These are phyloP conservation scores for Sporothrix inflata DNA, from an alignment of 2,329 filamentous ascomycete genomes.

Conservation along the genomic window DNA sequence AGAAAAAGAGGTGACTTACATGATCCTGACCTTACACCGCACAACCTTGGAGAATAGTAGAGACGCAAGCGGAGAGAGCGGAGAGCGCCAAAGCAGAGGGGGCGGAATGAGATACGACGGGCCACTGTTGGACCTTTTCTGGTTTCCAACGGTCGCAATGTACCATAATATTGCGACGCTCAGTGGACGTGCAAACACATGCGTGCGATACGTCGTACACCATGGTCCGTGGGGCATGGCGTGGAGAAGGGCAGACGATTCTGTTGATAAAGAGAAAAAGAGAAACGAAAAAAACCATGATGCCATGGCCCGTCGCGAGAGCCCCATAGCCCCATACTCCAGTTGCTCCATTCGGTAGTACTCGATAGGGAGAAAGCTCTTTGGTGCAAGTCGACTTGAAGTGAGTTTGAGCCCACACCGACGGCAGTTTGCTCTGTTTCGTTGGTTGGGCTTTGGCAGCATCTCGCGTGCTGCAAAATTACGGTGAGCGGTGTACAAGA, in stretches of 20 bases:
- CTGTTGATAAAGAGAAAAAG: not conserved
- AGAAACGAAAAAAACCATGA: not conserved
- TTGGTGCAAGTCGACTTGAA: not conserved
- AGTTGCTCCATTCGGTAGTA: too few relatives aligned
- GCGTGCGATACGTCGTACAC: not conserved
- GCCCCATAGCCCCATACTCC: not conserved
- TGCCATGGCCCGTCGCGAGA: not conserved
- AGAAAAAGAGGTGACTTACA: not conserved
- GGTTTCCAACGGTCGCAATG: not conserved
- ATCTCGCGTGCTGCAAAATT: not conserved
- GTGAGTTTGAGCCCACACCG: not conserved
- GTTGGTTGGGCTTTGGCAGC: not conserved
- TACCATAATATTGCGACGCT: constrained; percentile 8
- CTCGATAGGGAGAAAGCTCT: not conserved
- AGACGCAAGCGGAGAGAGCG: not conserved
- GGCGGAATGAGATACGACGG: not conserved
- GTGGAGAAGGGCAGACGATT: not conserved
- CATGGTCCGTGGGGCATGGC: not conserved
- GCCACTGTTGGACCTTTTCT: not conserved
- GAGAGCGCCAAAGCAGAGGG: not conserved
- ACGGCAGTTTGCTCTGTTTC: not conserved
- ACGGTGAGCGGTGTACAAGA: not conserved
- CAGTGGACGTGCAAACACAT: not conserved
- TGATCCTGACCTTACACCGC: not conserved
- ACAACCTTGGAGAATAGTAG: too few relatives aligned